Conservation (phyloP, 768 basidiomycete species). For the Suillus subaureus region DNA sequence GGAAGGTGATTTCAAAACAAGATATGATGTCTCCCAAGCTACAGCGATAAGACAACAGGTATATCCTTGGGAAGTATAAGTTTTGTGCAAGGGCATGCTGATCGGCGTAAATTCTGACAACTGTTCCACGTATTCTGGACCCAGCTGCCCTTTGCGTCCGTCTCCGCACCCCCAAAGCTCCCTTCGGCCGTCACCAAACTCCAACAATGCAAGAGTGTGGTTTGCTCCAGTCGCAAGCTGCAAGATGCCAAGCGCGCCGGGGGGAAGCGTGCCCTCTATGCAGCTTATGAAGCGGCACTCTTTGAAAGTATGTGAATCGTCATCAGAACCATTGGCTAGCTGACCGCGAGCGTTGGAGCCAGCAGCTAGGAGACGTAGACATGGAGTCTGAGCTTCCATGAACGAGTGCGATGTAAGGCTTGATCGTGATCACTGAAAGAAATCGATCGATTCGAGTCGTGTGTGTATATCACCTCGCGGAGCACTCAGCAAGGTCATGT, state of each 20-base stretch:
- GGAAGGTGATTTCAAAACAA: slow-evolving; percentile 53
- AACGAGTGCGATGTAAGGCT: not conserved
- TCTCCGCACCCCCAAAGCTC: slow-evolving; percentile 80
- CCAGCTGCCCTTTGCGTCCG: slow-evolving; percentile 72
- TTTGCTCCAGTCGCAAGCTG: slow-evolving; percentile 74
- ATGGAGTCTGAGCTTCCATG: not conserved
- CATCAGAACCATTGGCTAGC: slow-evolving; percentile 39
- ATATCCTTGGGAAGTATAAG: slow-evolving; percentile 42
- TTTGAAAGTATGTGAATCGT: slow-evolving; percentile 44
- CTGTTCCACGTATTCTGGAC: slow-evolving; percentile 37
- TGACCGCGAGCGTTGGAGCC: slow-evolving; percentile 56
- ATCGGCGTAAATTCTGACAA: slow-evolving; percentile 48
- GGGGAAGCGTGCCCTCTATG: slow-evolving; percentile 27
- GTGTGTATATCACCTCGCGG: too few relatives aligned
- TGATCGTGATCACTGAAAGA: not conserved
- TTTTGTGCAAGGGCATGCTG: slow-evolving; percentile 37
- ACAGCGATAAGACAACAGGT: slow-evolving; percentile 54
- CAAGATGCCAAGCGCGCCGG: slow-evolving; percentile 35
- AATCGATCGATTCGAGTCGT: not conserved
- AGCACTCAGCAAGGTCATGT: too few relatives aligned
- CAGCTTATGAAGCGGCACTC: slow-evolving; percentile 36
- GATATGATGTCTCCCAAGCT: slow-evolving; percentile 84
- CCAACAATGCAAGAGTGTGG: slow-evolving; percentile 72
- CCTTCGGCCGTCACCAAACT: slow-evolving; percentile 30
- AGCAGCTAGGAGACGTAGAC: slow-evolving; percentile 36